These are phyloP conservation scores for Ceratocystiopsis brevicomis DNA, from an alignment of 2,329 filamentous ascomycete species.

Conservation along the genomic window DNA sequence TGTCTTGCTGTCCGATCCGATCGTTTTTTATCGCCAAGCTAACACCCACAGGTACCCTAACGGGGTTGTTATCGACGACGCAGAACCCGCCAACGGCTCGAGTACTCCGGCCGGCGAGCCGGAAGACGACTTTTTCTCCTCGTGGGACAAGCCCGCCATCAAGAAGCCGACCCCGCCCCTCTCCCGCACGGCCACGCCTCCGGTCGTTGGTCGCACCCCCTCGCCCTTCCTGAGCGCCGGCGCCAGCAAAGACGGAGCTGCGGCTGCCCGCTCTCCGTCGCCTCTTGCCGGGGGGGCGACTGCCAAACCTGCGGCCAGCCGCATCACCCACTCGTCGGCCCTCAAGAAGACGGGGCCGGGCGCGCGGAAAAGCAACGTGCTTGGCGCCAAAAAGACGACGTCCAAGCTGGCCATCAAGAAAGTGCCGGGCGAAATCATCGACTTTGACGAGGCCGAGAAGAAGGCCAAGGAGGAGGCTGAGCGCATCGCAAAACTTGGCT, in stretches of 20 bases:
- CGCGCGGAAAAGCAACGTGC: conserved; percentile 67
- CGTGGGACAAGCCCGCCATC: conserved; percentile 94
- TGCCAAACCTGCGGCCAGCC: conserved; percentile 43
- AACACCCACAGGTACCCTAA: conserved; percentile 46
- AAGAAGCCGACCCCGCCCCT: conserved; percentile 90
- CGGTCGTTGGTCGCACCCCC: conserved; percentile 57
- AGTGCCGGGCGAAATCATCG: conserved; percentile 58
- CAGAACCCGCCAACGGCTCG: conserved; percentile 41
- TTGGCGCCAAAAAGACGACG: conserved; percentile 61
- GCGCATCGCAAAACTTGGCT: conserved; percentile 84
- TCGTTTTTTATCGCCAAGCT: not conserved
- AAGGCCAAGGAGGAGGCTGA: conserved; percentile 96
- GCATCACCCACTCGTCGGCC: conserved; percentile 60
- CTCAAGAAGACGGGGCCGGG: conserved; percentile 56
- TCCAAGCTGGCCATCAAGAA: conserved; percentile 83
- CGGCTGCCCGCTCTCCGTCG: conserved; percentile 59
- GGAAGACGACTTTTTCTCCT: conserved; percentile 93
- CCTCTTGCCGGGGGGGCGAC: conserved; percentile 50
- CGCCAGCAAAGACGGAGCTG: conserved; percentile 38
- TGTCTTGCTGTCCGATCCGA: not conserved
- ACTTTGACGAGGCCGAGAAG: conserved; percentile 94
- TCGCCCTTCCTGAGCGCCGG: conserved; percentile 80
- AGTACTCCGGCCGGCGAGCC: conserved; percentile 65
- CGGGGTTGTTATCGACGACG: conserved; percentile 70
- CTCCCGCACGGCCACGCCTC: conserved; percentile 74